Conservation (phyloP, 2,329 filamentous ascomycete genomes). For the Diaporthe eres region DNA sequence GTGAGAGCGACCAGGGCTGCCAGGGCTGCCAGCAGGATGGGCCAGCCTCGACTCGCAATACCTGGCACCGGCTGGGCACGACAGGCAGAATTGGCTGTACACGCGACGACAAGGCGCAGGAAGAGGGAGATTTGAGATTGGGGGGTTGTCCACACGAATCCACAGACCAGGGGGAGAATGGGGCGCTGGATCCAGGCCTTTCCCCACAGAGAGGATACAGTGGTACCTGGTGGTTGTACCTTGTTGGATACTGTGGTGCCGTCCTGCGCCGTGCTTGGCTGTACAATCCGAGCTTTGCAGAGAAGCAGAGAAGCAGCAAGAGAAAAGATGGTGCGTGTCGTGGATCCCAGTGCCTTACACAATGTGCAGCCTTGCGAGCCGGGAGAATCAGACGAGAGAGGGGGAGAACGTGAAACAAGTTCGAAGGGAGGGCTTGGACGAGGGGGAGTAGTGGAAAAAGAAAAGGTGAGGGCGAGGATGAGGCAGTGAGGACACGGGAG, state of each 20-base stretch:
- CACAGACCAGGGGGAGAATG: constrained; percentile 26
- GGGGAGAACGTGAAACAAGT: constrained; percentile 12
- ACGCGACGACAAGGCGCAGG: constrained; percentile 28
- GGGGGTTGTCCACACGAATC: constrained; percentile 29
- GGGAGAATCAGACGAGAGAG: constrained; percentile 10
- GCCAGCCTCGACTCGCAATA: constrained; percentile 24
- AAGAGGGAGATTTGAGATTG: constrained; percentile 31
- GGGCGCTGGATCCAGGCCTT: constrained; percentile 24
- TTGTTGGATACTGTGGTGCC: background rate
- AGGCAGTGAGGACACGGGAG: constrained; percentile 18
- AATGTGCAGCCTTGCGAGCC: background rate
- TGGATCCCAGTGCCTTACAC: background rate
- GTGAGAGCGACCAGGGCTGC: background rate
- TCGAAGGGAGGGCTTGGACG: constrained; percentile 1
- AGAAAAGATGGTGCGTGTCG: background rate
- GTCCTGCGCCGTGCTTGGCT: background rate
- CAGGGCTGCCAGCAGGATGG: background rate
- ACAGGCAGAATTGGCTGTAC: background rate
- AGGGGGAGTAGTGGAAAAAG: background rate
- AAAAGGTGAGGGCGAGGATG: constrained; percentile 20
- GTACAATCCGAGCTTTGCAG: constrained; percentile 17
- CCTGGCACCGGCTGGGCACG: constrained; percentile 18
- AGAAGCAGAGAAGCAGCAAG: background rate
- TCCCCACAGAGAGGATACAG: constrained; percentile 21
- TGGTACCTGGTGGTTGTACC: constrained; percentile 7